Evolutionary conservation across 139 green algal genomes (phyloP).

Genomic region (Picochlorum sp.): DNA sequence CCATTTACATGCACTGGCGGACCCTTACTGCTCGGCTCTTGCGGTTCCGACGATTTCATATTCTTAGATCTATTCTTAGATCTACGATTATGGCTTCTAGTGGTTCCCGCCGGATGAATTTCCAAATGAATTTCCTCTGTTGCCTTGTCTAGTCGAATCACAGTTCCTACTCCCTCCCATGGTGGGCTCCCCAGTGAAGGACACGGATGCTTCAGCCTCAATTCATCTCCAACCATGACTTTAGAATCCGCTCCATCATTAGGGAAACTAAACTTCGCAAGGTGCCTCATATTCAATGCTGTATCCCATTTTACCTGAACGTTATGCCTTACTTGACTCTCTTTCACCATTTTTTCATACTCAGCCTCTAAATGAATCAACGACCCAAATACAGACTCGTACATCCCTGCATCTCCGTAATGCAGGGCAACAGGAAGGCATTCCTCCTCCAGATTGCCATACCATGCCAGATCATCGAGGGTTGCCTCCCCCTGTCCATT

Average conservation of each 20-base stretch:
- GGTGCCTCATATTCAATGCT: slow-evolving; percentile 80
- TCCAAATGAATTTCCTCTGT: slow-evolving; percentile 75
- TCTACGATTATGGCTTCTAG: slow-evolving; percentile 2
- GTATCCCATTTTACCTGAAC: slow-evolving; percentile 87
- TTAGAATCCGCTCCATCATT: slow-evolving; percentile 63
- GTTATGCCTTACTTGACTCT: slow-evolving; percentile 72
- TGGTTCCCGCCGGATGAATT: neutral
- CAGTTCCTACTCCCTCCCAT: slow-evolving; percentile 66
- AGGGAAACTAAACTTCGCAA: slow-evolving; percentile 87
- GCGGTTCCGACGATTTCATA: neutral
- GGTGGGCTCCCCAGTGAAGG: slow-evolving; percentile 29
- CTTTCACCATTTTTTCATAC: slow-evolving; percentile 86
- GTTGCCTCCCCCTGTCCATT: slow-evolving; percentile 35
- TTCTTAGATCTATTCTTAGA: neutral
- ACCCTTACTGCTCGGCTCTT: neutral
- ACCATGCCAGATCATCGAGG: neutral
- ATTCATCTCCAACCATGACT: slow-evolving; percentile 79
- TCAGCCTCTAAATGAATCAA: slow-evolving; percentile 91
- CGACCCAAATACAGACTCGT: slow-evolving; percentile 77
- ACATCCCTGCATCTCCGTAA: slow-evolving; percentile 89
- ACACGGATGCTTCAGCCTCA: slow-evolving; percentile 70
- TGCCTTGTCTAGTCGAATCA: slow-evolving; percentile 68
- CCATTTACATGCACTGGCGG: slow-evolving; percentile 55
- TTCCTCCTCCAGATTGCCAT: slow-evolving; percentile 57
- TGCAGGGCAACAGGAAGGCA: slow-evolving; percentile 65